phyloP scores from a whole-genome alignment of 495 filamentous ascomycete species.

The Neurospora terricola region DNA sequence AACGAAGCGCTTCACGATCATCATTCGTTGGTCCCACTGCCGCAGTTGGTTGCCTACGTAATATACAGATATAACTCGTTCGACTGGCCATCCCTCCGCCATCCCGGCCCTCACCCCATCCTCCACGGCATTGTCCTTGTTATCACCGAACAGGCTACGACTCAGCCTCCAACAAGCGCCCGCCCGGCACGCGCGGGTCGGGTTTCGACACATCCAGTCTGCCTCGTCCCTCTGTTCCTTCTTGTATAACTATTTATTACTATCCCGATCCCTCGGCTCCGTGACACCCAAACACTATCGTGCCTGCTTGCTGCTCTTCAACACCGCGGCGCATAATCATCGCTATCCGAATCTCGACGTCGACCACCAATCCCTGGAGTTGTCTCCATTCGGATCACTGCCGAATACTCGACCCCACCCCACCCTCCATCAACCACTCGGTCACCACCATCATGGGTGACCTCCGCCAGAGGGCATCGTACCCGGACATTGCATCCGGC shows the following conservation, averaged over 20 bases:
- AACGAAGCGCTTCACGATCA: neutral
- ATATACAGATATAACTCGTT: neutral
- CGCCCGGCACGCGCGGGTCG: neutral
- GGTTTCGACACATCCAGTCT: neutral
- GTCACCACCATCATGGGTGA: neutral
- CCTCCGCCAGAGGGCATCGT: neutral
- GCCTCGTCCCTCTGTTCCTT: neutral
- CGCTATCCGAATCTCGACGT: neutral
- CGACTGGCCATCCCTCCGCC: neutral
- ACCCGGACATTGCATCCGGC: neutral
- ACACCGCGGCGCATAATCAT: neutral
- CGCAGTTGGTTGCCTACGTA: neutral
- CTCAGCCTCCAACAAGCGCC: neutral
- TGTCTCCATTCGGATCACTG: neutral
- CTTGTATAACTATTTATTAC: neutral
- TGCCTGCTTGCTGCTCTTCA: neutral
- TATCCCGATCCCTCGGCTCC: neutral
- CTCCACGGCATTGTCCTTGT: neutral
- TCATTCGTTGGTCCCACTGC: neutral
- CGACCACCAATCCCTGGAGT: neutral
- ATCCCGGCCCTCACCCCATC: too few species aligned
- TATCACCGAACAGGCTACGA: neutral
- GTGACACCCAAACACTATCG: neutral
- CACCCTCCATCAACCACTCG: neutral
- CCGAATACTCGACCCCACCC: neutral